phyloP scores from a whole-genome alignment of 164 flowering plant species.

The Cinnamomum chago region DNA sequence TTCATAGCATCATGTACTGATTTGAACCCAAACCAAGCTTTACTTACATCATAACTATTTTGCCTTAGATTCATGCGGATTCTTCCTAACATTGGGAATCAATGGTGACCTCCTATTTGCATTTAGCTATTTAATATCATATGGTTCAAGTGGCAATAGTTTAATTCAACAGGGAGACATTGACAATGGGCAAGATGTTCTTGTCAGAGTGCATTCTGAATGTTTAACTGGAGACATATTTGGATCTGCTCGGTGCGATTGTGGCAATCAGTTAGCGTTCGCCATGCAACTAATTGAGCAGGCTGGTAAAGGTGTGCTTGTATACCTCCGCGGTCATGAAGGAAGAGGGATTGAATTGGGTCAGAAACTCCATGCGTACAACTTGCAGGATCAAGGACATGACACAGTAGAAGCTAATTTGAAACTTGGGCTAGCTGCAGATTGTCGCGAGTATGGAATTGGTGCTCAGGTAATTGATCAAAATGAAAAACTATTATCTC shows the following conservation, averaged over 20 bases:
- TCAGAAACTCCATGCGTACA: conserved; percentile 86
- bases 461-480: conserved; percentile 72
- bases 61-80: no score
- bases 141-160: neutral
- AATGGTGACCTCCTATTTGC: no score
- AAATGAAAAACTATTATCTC: neutral
- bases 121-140: no score
- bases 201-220: conserved; percentile 88
- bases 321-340: conserved; percentile 89
- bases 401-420: conserved; percentile 96
- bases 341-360: conserved; percentile 95
- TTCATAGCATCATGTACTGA: no score
- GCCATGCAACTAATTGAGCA: conserved; percentile 79
- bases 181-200: conserved; percentile 75
- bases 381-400: conserved; percentile 89
- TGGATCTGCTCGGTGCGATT: conserved; percentile 85
- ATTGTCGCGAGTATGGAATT: conserved; percentile 89
- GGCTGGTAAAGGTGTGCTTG: conserved; percentile 74
- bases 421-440: conserved; percentile 82
- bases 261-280: conserved; percentile 80
- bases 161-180: conserved; percentile 52
- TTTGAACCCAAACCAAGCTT: no score
- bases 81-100: no score
- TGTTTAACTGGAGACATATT: conserved; percentile 90
- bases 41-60: no score